These are phyloP conservation scores for Erythrobasidium hasegawianum DNA, from an alignment of 1,284 basidiomycete genomes.

Conservation along the genomic window DNA sequence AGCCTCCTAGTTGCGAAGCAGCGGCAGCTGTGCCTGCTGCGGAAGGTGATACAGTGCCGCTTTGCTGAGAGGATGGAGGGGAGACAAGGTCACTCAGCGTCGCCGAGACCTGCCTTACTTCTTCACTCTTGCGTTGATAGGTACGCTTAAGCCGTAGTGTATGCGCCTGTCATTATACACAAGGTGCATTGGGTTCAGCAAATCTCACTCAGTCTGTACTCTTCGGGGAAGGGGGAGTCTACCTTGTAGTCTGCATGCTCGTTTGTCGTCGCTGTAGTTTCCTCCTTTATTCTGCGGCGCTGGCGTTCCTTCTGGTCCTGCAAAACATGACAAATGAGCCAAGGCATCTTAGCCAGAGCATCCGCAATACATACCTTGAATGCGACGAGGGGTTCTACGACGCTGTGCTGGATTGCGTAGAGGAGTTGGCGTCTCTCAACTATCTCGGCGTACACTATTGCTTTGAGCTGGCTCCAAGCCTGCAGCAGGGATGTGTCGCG, in stretches of 20 bases:
- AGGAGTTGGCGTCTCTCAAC: slow-evolving; percentile 21
- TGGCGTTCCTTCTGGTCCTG: slow-evolving; percentile 41
- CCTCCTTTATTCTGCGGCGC: slow-evolving; percentile 40
- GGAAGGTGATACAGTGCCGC: neutral
- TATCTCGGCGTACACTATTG: slow-evolving; percentile 20
- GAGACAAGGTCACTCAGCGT: neutral
- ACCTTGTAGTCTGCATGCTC: slow-evolving; percentile 41
- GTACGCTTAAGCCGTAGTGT: slow-evolving; percentile 36
- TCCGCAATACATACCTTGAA: slow-evolving; percentile 25
- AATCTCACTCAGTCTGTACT: too few species aligned
- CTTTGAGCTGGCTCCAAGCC: slow-evolving; percentile 25
- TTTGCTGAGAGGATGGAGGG: neutral
- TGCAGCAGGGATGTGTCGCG: slow-evolving; percentile 12
- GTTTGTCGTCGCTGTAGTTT: slow-evolving; percentile 35
- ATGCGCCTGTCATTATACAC: slow-evolving; percentile 3
- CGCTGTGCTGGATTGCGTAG: slow-evolving; percentile 12
- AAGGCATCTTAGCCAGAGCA: neutral
- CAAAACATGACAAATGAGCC: neutral
- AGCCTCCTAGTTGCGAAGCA: too few species aligned
- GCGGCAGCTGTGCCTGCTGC: neutral
- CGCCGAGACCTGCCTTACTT: slow-evolving; percentile 36
- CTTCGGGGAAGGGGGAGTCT: too few species aligned
- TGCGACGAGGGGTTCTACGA: slow-evolving; percentile 22
- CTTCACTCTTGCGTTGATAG: slow-evolving; percentile 43
- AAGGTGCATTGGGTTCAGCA: neutral